Conservation (phyloP, 2,329 filamentous ascomycete genomes). For the Ceratocystis ficicola region DNA sequence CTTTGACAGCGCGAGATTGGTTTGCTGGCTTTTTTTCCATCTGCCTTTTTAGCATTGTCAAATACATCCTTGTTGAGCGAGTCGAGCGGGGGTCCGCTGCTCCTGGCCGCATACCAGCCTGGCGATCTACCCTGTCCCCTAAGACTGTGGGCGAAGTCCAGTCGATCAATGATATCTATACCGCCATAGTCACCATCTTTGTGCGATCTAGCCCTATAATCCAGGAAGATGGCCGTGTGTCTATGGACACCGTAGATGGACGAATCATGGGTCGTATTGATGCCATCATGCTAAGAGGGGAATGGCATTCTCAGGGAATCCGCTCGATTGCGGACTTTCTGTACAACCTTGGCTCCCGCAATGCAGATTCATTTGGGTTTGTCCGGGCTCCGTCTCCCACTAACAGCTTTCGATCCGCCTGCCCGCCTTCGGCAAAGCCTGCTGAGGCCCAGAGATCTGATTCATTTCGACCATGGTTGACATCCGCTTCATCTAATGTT, state of each 20-base stretch:
- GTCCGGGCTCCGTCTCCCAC: constrained; percentile 6
- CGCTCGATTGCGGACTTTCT: constrained; percentile 40
- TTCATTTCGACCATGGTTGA: constrained; percentile 15
- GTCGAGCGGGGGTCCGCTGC: constrained; percentile 34
- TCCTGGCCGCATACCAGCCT: constrained; percentile 19
- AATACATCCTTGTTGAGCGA: constrained; percentile 35
- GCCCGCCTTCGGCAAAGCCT: not conserved
- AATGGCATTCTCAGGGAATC: constrained; percentile 38
- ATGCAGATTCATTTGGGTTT: constrained; percentile 29
- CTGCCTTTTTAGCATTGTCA: constrained; percentile 46
- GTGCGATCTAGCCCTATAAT: constrained; percentile 34
- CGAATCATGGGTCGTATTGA: constrained; percentile 34
- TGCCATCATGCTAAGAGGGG: constrained; percentile 36
- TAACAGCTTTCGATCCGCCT: not conserved
- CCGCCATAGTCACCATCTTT: constrained; percentile 40
- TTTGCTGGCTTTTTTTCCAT: constrained; percentile 43
- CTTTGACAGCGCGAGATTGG: constrained; percentile 36
- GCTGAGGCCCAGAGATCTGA: not conserved
- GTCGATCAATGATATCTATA: constrained; percentile 39
- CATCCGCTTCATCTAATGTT: constrained; percentile 7
- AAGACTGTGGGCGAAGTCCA: constrained; percentile 23
- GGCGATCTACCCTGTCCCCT: constrained; percentile 16
- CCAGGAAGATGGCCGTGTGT: constrained; percentile 34
- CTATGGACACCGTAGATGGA: constrained; percentile 36
- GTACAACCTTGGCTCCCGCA: constrained; percentile 36